Evolutionary conservation across 371 early-diverging fungal species (phyloP).

Genomic region (Mortierella sp.): DNA sequence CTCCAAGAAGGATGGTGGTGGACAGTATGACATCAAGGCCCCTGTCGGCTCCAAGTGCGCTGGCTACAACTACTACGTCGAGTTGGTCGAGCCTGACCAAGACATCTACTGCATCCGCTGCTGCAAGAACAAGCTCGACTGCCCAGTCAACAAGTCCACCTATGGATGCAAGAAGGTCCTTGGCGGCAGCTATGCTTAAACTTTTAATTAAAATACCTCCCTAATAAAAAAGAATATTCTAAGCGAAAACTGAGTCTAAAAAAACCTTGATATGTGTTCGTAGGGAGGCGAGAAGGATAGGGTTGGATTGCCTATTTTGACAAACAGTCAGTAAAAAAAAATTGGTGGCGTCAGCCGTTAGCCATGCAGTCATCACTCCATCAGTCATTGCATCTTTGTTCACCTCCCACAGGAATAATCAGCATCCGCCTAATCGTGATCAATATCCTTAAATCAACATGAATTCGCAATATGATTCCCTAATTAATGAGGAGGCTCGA

Average conservation of each 20-base stretch:
- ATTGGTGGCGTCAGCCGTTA: slow-evolving; percentile 1
- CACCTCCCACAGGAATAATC: neutral
- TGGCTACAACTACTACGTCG: slow-evolving; percentile 66
- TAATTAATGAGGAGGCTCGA: slow-evolving; percentile 6
- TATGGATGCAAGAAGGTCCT: slow-evolving; percentile 47
- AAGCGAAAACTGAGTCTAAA: neutral
- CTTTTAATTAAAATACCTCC: neutral
- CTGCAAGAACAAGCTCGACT: slow-evolving; percentile 61
- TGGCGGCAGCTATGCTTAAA: slow-evolving; percentile 44
- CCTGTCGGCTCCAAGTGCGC: slow-evolving; percentile 64
- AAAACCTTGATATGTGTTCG: neutral
- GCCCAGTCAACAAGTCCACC: slow-evolving; percentile 51
- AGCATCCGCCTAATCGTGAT: neutral
- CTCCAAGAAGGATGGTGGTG: slow-evolving; percentile 64
- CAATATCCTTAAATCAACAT: slow-evolving; percentile 5
- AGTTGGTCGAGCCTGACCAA: slow-evolving; percentile 65
- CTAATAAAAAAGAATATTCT: neutral
- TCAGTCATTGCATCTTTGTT: neutral
- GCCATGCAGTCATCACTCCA: neutral
- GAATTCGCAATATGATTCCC: slow-evolving; percentile 3
- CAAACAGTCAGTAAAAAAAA: neutral
- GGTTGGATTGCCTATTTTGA: no score
- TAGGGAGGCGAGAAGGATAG: no score
- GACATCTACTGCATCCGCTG: slow-evolving; percentile 71
- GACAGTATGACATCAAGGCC: slow-evolving; percentile 67